Base-by-base conservation (phyloP, 805 yeast genomes). In the Nakazawaea peltata region DNA sequence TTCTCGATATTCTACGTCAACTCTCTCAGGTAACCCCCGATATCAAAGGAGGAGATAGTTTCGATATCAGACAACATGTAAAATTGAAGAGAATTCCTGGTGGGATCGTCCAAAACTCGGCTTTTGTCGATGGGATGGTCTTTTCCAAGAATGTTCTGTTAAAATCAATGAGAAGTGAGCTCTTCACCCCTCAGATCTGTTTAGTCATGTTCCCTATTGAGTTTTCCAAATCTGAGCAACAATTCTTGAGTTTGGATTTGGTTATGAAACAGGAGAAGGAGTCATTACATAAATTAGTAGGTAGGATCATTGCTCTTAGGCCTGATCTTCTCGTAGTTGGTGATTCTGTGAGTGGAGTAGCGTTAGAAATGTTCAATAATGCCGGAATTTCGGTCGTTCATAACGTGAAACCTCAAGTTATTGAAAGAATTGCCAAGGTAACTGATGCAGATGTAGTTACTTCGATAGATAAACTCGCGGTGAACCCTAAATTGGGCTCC, bases 121-220 rank as follows among this genome's bases (percentile, higher is more conserved):
- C 60, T 19, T 69, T 73, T 21, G 54, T 90, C 3, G 77, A 81
- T 48, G 99, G 98, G 0, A 57, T 85, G 4, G 81, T 85, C 3
- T 86, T 88, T 55, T 81, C 97, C 0, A 86, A 87, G 44, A 74
- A 78, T 13, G 62, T 88, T 29, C 95, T 95, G 3, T 64, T 83
- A 26, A 84, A 80, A 48, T 54, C 71, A 1, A 94, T 92, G 98
- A 73, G 86, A 0, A 54, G 73, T 5, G 50, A 53, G 17, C 64
- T 94, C 6, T 48, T 51, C 0, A 67, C 72, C 33, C 97, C 99
- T 0, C 71, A 77, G 36, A 81, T 92, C 26, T 75, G 90, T 40
- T 63, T 94, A 13, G 67, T 92, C 5, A 79, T 87, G 66, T 92
- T 92, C 48, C 96, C 97, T 0, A 60, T 92, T 18, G 97, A 88